Evolutionary conservation across 768 basidiomycete genomes (phyloP).

Genomic region (Chalciporus sphaerocephalus): DNA sequence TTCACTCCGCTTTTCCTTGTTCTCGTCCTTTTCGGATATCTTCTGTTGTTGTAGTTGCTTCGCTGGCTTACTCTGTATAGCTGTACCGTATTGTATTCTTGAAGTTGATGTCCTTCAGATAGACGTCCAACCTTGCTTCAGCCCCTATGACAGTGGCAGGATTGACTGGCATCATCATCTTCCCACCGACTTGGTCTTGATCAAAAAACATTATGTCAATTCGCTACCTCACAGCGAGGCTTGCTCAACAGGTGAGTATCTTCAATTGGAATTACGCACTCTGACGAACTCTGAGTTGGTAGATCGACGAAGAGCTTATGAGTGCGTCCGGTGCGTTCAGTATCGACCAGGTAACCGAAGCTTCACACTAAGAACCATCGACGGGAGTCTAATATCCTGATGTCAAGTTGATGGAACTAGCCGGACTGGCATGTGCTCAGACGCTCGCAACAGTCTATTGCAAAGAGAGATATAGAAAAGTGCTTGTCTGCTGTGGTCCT

Average conservation of each 20-base stretch:
- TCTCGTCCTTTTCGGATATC: background rate
- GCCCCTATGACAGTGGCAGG: too few species aligned
- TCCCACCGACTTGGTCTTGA: background rate
- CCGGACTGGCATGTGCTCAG: conserved; percentile 91
- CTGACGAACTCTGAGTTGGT: background rate
- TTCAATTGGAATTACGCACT: background rate
- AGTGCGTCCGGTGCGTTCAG: conserved; percentile 83
- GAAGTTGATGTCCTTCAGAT: background rate
- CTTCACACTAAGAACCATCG: background rate
- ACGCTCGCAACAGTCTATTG: conserved; percentile 74
- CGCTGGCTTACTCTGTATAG: conserved; percentile 1
- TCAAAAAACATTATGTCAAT: conserved; percentile 41
- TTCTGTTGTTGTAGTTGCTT: conserved; percentile 1
- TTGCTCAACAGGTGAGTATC: conserved; percentile 66
- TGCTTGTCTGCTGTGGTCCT: conserved; percentile 95
- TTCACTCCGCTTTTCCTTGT: background rate
- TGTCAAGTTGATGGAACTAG: conserved; percentile 87
- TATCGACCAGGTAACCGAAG: conserved; percentile 70
- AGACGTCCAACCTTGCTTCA: background rate
- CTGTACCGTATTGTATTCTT: conserved; percentile 4
- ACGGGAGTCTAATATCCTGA: conserved; percentile 1
- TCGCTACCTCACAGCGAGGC: conserved; percentile 62
- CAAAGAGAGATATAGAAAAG: conserved; percentile 61
- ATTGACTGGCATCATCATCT: background rate
- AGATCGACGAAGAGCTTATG: conserved; percentile 98